Conservation (phyloP, 495 filamentous ascomycete species). For the Tuber aestivum region DNA sequence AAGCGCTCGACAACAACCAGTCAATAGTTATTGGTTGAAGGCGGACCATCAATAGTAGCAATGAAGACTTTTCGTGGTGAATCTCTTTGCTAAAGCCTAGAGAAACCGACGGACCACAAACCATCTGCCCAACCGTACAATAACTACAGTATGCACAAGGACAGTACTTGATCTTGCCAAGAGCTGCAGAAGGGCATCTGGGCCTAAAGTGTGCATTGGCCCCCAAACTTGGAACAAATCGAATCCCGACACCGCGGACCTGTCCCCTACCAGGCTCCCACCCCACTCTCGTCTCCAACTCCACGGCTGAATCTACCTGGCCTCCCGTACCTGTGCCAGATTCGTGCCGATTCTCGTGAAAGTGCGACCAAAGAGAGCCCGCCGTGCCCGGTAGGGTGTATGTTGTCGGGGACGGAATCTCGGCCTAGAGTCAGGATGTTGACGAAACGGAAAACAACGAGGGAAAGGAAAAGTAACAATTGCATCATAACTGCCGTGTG, state of each 20-base stretch:
- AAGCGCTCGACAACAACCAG: not conserved
- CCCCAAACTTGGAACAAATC: slow-evolving; percentile 8
- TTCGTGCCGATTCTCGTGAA: not conserved
- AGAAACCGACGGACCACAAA: not conserved
- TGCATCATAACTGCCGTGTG: not conserved
- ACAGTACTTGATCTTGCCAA: not conserved
- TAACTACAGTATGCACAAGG: not conserved
- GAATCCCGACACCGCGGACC: slow-evolving; percentile 36
- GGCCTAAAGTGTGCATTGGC: not conserved
- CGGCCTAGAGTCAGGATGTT: not conserved
- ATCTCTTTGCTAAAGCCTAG: not conserved
- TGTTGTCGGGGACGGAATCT: not conserved
- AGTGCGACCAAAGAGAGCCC: not conserved
- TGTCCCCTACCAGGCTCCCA: slow-evolving; percentile 32
- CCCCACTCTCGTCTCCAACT: slow-evolving; percentile 32
- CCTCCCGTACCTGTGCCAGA: slow-evolving; percentile 17
- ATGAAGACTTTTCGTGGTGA: not conserved
- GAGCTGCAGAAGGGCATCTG: not conserved
- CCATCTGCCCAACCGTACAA: not conserved
- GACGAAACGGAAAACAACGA: not conserved
- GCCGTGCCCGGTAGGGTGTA: not conserved
- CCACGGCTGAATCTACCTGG: slow-evolving; percentile 36
- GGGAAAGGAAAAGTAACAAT: not conserved
- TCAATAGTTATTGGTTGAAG: not conserved
- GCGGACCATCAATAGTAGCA: not conserved